Base-by-base conservation (phyloP, 2,329 filamentous ascomycete species). In the Didymella keratinophila region DNA sequence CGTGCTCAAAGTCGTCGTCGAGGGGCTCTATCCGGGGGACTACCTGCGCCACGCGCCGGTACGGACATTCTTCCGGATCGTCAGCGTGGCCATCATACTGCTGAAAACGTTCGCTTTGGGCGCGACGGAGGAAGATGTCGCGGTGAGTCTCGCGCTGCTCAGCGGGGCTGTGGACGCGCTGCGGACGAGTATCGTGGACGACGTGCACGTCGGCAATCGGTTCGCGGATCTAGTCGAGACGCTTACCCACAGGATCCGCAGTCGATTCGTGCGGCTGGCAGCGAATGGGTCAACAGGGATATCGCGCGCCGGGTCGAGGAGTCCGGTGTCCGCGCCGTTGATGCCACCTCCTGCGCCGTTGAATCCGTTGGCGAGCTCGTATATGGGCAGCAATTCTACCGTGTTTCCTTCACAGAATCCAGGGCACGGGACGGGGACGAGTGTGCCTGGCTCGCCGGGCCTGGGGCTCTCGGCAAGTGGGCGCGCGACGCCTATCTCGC, bases 151-250 rank as follows among this genome's bases (percentile, higher is more conserved):
- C 28, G 84, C 84, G 7, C 81, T 95, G 27, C 89, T 95, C 81
- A 89, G 93, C 69, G 82, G 85, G 28, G 91, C 89, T 0, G 89
- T 93, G 0, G 83, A 88, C 63, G 90, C 89, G 1, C 82, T 95
- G 34, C 86, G 89, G 18, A 90, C 87, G 65, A 93, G 89, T 62
- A 89, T 93, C 7, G 91, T 94, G 4, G 91, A 95, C 70, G 91
- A 95, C 66, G 90, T 94, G 8, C 91, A 95, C 73, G 83, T 95
- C 4, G 91, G 89, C n/a, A 92, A 90, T 58, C 86, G 91, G 8
- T 95, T 95, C 68, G 90, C 91, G 18, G 90, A 93, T 69, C 84
- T 94, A 46, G 85, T 94, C n/a, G 88, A 93, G 69, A 91, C 89
- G 1, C 79, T 95, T 39, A 93, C 90, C 0, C 88, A 88, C 60